phyloP scores from a whole-genome alignment of 306 rosid genomes.

The Quercus aquifolioides region DNA sequence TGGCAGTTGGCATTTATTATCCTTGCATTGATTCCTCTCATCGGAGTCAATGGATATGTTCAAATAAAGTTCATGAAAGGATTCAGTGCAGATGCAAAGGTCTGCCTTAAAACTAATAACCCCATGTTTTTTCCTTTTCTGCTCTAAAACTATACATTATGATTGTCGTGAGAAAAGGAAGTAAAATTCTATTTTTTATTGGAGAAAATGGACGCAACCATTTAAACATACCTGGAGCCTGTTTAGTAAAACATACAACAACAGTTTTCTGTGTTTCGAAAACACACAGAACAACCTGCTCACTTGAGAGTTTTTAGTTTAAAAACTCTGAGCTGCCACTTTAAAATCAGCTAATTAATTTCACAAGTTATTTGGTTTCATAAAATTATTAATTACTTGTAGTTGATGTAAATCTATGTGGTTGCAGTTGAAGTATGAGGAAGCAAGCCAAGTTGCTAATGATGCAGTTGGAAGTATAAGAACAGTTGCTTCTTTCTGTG shows the following conservation, averaged over 20 bases:
- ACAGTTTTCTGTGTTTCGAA: background rate
- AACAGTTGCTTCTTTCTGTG: constrained; percentile 70
- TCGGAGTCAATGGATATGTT: constrained; percentile 34
- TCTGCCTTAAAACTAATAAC: constrained; percentile 21
- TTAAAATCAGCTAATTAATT: background rate
- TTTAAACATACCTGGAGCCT: background rate
- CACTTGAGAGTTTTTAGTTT: background rate
- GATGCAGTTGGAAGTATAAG: constrained; percentile 61
- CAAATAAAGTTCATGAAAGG: constrained; percentile 43
- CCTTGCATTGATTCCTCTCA: constrained; percentile 43
- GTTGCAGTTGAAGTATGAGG: constrained; percentile 52
- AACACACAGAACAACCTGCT: background rate
- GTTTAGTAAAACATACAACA: background rate
- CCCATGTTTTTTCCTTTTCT: background rate
- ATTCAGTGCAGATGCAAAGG: constrained; percentile 57
- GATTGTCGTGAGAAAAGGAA: background rate
- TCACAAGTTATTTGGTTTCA: no score
- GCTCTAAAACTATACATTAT: background rate
- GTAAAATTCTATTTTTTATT: no score
- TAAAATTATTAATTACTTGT: no score
- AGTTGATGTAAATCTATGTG: background rate
- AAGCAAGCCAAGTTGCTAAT: constrained; percentile 66
- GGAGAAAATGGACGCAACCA: background rate
- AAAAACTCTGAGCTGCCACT: background rate
- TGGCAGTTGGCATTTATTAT: constrained; percentile 51